These are phyloP conservation scores for Lipomyces yamadae DNA, from an alignment of 805 yeast species.

Conservation along the genomic window DNA sequence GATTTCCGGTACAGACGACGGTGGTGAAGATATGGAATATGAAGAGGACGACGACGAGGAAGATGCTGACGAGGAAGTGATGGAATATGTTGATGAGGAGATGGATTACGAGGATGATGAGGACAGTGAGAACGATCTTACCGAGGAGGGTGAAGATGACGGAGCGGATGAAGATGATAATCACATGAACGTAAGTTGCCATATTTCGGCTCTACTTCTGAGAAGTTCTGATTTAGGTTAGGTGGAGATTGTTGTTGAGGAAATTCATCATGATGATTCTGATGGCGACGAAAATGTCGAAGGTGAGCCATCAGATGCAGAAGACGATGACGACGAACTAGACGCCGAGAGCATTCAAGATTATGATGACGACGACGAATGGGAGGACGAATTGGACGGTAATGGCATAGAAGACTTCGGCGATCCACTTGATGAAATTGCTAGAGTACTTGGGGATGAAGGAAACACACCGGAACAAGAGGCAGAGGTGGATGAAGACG, in stretches of 20 bases:
- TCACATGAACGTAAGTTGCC: constrained; percentile 38
- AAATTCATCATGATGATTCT: constrained; percentile 46
- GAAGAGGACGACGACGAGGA: constrained; percentile 48
- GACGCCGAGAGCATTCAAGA: constrained; percentile 42
- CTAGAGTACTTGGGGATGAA: constrained; percentile 34
- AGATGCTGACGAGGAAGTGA: constrained; percentile 41
- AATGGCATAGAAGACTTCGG: constrained; percentile 20
- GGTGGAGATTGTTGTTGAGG: constrained; percentile 37
- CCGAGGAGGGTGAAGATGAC: constrained; percentile 35
- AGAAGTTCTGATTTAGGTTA: constrained; percentile 9
- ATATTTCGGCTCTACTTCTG: not conserved
- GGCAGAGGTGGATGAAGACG: constrained; percentile 46
- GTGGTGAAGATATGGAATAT: constrained; percentile 50
- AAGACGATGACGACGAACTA: constrained; percentile 14
- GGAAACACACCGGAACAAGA: constrained; percentile 31
- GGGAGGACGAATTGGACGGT: constrained; percentile 22
- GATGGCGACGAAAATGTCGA: constrained; percentile 38
- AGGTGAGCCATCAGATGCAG: constrained; percentile 38
- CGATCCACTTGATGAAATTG: constrained; percentile 40
- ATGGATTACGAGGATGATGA: constrained; percentile 40
- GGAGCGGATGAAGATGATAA: constrained; percentile 45
- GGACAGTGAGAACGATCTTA: constrained; percentile 32
- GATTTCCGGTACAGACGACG: constrained; percentile 52
- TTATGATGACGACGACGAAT: constrained; percentile 27
- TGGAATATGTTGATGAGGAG: constrained; percentile 39